A percentile compares a stretch with the other conserved stretches of the same genome.
Conservation (phyloP, 345 rosid species). For the Litchi chinensis region DNA sequence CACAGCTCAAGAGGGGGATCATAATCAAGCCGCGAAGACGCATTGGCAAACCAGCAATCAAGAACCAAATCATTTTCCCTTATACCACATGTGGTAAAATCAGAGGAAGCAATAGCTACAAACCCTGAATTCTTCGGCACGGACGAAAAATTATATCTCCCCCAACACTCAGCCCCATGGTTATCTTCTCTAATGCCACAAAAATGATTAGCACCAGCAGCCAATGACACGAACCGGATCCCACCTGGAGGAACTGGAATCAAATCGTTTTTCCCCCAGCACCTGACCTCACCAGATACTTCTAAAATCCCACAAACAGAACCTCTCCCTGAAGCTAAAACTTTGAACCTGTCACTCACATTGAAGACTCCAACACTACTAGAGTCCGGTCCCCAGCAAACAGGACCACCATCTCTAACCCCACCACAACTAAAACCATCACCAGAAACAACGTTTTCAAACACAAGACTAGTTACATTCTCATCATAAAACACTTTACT, state of each 20-base stretch:
- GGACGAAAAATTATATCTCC: slow-evolving; percentile 60
- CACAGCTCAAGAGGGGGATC: slow-evolving; percentile 87
- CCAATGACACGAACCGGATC: slow-evolving; percentile 51
- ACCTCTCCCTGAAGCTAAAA: slow-evolving; percentile 58
- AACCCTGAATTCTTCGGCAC: slow-evolving; percentile 77
- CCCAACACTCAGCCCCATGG: slow-evolving; percentile 91
- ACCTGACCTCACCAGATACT: slow-evolving; percentile 49
- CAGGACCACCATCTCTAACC: slow-evolving; percentile 64
- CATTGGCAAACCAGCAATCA: slow-evolving; percentile 77
- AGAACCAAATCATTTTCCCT: slow-evolving; percentile 84
- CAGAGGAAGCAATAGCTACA: slow-evolving; percentile 85
- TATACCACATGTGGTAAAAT: slow-evolving; percentile 72
- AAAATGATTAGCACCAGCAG: slow-evolving; percentile 77
- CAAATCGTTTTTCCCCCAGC: slow-evolving; percentile 67
- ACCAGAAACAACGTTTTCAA: slow-evolving; percentile 68
- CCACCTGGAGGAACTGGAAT: slow-evolving; percentile 31
- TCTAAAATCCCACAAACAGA: slow-evolving; percentile 64
- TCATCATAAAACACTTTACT: slow-evolving; percentile 47
- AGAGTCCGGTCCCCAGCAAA: slow-evolving; percentile 87
- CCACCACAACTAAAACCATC: slow-evolving; percentile 89
- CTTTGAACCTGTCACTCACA: slow-evolving; percentile 37
- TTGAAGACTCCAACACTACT: slow-evolving; percentile 45
- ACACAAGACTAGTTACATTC: slow-evolving; percentile 46
- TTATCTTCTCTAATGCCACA: slow-evolving; percentile 84
- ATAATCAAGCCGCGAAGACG: slow-evolving; percentile 44